These are phyloP conservation scores for Entelexis sorbosivorans DNA, from an alignment of 1,139 yeast genomes.

Conservation along the genomic window DNA sequence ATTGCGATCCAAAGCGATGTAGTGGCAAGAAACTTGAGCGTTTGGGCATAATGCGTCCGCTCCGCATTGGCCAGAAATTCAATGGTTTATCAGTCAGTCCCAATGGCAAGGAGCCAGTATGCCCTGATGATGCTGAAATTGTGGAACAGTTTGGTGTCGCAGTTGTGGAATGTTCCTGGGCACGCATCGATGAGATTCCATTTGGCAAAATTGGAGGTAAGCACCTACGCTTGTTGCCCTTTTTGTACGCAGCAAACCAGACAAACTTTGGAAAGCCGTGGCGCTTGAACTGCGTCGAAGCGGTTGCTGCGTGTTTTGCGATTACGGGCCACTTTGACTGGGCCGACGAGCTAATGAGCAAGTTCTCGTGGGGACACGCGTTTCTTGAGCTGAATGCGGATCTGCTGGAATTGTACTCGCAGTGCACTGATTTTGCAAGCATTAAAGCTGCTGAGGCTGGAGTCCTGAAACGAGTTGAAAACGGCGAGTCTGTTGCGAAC, in stretches of 20 bases:
- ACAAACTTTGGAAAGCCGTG: slow-evolving; percentile 96
- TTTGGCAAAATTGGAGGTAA: slow-evolving; percentile 85
- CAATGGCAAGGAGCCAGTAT: slow-evolving; percentile 79
- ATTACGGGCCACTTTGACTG: slow-evolving; percentile 85
- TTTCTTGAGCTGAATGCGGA: slow-evolving; percentile 77
- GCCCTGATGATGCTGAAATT: slow-evolving; percentile 72
- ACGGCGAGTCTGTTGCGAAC: slow-evolving; percentile 35
- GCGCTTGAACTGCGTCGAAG: slow-evolving; percentile 93
- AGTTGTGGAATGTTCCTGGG: slow-evolving; percentile 98
- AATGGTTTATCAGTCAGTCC: slow-evolving; percentile 88
- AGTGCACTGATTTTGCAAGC: slow-evolving; percentile 72
- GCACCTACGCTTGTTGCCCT: slow-evolving; percentile 77
- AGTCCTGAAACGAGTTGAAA: slow-evolving; percentile 33
- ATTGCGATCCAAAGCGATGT: slow-evolving; percentile 96
- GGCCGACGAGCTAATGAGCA: slow-evolving; percentile 65
- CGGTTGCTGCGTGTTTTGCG: slow-evolving; percentile 93
- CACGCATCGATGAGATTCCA: slow-evolving; percentile 89
- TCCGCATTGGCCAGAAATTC: slow-evolving; percentile 85
- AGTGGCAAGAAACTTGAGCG: slow-evolving; percentile 91
- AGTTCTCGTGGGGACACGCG: slow-evolving; percentile 88
- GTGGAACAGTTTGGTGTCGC: slow-evolving; percentile 83
- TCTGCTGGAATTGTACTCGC: slow-evolving; percentile 57
- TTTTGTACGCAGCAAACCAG: slow-evolving; percentile 90
- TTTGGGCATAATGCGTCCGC: slow-evolving; percentile 64
- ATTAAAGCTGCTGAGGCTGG: slow-evolving; percentile 61